Base-by-base conservation (phyloP, 2,329 filamentous ascomycete genomes). In the Nemania diffusa region DNA sequence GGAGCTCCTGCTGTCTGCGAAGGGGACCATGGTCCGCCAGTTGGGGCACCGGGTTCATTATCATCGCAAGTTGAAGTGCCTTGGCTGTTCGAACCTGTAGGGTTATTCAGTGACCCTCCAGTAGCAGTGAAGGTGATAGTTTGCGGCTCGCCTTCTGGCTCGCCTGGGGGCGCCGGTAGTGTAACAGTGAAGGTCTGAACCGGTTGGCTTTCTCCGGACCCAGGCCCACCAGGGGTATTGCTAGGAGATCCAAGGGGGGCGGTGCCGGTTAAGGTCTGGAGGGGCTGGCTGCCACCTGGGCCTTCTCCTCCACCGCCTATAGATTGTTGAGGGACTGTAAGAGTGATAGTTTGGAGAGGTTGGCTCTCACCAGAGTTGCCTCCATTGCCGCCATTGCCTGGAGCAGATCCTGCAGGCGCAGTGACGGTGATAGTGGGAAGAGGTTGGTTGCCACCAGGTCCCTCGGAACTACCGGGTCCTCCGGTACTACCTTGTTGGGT, bases 71-170 rank as follows among this genome's bases (percentile, higher is more conserved):
- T 42, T 44, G 69, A 64, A 51, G 63, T 71, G 55, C 60, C 63
- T 57, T 60, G 61, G 22, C 15, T 57, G 13, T 57, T 57, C n/a
- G 64, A 55, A 20, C 63, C 67, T 13, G 50, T 20, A 6, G 57
- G 34, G 22, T 63, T 69, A 32, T 44, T 69, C 48, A 64, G 64
- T 20, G 62, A 62, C n/a, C 50, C 65, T 37, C 60, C 65, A 15
- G 52, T 29, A 53, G 68, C 68, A 26, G 69, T 71, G 15, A 71
- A 20, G 8, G 69, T 71, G 20, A 71, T 50, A 11, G 69, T 71
- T 22, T 68, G 64, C 8, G 58, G 69, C 50, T 62, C 60, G 15
- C 66, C 67, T 50, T 57, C 65, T 5, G 66, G 15, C 20, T 29
- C 37, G 32, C 26, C 44, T n/a, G 60, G 52, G 26, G 57, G 53